Percentiles rank a stretch among this genome's conserved stretches.
These are phyloP conservation scores for Alopecurus myosuroides DNA, from an alignment of 176 grass and related monocot genomes.

Conservation along the genomic window DNA sequence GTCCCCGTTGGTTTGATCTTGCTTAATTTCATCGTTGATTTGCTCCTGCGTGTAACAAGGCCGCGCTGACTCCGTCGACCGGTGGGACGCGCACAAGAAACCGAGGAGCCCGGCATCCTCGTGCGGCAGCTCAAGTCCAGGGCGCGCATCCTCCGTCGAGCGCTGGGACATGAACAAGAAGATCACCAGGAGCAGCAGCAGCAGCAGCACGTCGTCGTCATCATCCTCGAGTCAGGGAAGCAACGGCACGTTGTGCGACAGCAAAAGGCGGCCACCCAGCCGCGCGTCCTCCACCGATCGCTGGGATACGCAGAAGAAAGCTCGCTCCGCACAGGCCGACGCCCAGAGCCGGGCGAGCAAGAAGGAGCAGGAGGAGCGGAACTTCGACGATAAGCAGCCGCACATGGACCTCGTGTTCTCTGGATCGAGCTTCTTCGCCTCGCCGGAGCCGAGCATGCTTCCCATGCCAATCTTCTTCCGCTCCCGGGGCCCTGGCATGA, in stretches of 20 bases:
- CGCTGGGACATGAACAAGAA: too few relatives aligned
- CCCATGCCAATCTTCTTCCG: background rate
- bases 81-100: too few relatives aligned
- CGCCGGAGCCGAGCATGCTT: background rate
- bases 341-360: background rate
- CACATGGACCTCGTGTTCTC: background rate
- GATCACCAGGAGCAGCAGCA: too few relatives aligned
- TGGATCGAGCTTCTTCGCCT: background rate
- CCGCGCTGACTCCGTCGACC: background rate
- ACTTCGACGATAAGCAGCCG: background rate
- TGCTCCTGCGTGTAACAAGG: too few relatives aligned
- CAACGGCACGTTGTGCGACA: background rate
- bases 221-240: background rate
- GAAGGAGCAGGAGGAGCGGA: too few relatives aligned
- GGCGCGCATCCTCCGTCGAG: too few relatives aligned
- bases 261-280: background rate
- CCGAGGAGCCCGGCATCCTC: too few relatives aligned
- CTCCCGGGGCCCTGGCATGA: background rate
- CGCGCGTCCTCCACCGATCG: background rate
- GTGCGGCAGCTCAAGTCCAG: too few relatives aligned
- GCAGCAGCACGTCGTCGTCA: background rate
- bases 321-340: background rate
- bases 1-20: too few relatives aligned
- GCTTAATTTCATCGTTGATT: too few relatives aligned
- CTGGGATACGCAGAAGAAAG: background rate